Percentiles rank a stretch among this genome's conserved stretches.
phyloP scores from a whole-genome alignment of 139 green algal species.

The Dunaliella primolecta region DNA sequence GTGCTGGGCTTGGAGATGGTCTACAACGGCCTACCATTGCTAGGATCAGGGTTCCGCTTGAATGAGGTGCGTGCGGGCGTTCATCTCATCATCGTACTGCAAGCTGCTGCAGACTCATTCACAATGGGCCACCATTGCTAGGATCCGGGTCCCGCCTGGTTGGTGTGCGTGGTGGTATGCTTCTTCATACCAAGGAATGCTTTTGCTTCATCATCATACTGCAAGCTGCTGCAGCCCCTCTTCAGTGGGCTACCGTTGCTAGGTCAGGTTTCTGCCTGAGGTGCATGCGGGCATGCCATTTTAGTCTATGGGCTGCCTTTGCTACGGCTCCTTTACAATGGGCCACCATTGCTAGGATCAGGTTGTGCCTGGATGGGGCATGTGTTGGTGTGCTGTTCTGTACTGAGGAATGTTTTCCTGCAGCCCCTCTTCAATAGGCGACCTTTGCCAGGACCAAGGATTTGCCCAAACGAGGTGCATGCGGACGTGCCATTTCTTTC shows the following conservation, averaged over 20 bases:
- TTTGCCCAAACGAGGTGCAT: conserved; percentile 19
- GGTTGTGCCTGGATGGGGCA: conserved; percentile 20
- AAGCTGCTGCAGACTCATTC: neutral
- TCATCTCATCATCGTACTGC: neutral
- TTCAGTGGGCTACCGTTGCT: conserved; percentile 19
- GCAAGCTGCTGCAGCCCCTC: neutral
- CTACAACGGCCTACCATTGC: conserved; percentile 19
- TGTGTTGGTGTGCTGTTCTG: neutral
- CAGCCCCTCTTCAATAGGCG: conserved; percentile 10
- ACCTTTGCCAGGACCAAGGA: conserved; percentile 2
- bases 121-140: conserved; percentile 18
- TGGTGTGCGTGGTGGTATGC: neutral
- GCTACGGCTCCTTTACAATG: conserved; percentile 20
- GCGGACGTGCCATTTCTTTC: neutral
- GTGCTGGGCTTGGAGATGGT: conserved; percentile 18
- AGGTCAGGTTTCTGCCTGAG: neutral
- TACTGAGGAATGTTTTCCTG: neutral
- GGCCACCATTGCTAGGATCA: conserved; percentile 7
- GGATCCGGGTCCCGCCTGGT: conserved; percentile 19
- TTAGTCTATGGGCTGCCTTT: neutral
- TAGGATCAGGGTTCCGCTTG: conserved; percentile 19
- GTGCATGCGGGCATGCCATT: neutral
- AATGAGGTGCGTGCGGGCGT: conserved; percentile 13
- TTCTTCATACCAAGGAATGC: neutral
- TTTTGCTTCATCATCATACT: neutral